Evolutionary conservation across 352 stramenopile genomes (phyloP), one percentile per base, ranked within the genome.

Genomic region (Phytophthora ohioensis): DNA sequence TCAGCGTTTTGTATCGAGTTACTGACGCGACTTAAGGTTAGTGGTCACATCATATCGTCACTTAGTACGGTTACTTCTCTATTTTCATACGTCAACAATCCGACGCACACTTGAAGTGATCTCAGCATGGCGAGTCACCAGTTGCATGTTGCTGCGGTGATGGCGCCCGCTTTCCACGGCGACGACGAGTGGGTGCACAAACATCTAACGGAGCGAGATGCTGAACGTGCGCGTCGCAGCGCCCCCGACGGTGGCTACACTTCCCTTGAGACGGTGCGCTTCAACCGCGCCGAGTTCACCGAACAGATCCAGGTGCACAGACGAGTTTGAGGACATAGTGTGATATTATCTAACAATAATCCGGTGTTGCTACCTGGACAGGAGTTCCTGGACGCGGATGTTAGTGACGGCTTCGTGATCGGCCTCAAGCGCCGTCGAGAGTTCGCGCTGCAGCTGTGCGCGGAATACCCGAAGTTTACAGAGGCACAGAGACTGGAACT

Each of bases 341-440:
- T 45, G 10, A 7, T 11, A 4, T 30, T 38, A 9, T 63, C 43
- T 71, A 5, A 58, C 34, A 7, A 4, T 41, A 17, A 42, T 5
- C 4, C 51, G 17, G 3, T 70, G 10, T 4, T 47, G 9, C 9
- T 8, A n/a, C 12, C 27, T 38, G 30, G 0, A 1, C 41, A 91
- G 83, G 73, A 79, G 51, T 81, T 92, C 10, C 58, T 94, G 36
- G 83, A 88, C 45, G 81, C 76, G 6, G 84, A 94, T 15, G 80
- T 84, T 45, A 88, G 82, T 59, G 85, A 88, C n/a, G 88, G 88
- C 42, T 96, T 96, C 49, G 88, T 96, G 32, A 92, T 93, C 49
- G 83, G 84, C 3, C 77, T 94, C 54, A 96, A 96, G 75, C 81
- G 80, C 15, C 84, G 85, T 3, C 80, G 85, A 63, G 88, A 94